These are phyloP conservation scores for Jasminum sambac DNA, from an alignment of 257 asterid species.

Conservation along the genomic window DNA sequence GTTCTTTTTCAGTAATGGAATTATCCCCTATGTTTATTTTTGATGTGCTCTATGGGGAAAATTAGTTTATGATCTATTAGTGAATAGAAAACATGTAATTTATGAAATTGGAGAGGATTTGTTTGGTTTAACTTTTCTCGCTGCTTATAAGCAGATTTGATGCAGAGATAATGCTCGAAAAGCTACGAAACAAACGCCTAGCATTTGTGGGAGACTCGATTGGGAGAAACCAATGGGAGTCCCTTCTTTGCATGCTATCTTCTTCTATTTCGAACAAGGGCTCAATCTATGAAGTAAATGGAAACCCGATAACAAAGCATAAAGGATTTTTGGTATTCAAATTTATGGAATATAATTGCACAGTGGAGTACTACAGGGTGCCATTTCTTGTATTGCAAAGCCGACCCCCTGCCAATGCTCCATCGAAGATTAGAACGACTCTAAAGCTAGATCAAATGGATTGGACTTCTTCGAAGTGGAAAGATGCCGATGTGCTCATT, in stretches of 20 bases:
- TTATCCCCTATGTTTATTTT: neutral
- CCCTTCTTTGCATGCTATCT: slow-evolving; percentile 88
- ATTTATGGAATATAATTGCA: slow-evolving; percentile 78
- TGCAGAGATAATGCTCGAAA: slow-evolving; percentile 71
- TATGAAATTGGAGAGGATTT: neutral
- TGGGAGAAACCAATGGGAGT: slow-evolving; percentile 99
- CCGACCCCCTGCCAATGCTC: slow-evolving; percentile 65
- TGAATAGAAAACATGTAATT: neutral
- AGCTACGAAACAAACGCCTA: slow-evolving; percentile 69
- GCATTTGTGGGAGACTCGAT: slow-evolving; percentile 95
- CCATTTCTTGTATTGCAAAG: slow-evolving; percentile 91
- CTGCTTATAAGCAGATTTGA: slow-evolving; percentile 53
- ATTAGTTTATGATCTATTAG: too few relatives aligned
- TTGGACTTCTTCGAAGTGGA: slow-evolving; percentile 73
- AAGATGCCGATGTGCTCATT: slow-evolving; percentile 70
- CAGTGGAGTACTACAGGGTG: slow-evolving; percentile 81
- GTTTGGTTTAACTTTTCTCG: neutral
- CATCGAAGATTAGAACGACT: slow-evolving; percentile 56
- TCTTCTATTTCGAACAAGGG: slow-evolving; percentile 56
- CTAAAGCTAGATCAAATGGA: slow-evolving; percentile 82
- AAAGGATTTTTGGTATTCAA: slow-evolving; percentile 81
- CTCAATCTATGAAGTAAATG: slow-evolving; percentile 73
- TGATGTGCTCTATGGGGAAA: too few relatives aligned
- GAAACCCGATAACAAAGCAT: slow-evolving; percentile 92
- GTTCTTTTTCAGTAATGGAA: neutral